These are phyloP conservation scores for Tricholoma furcatifolium DNA, from an alignment of 768 basidiomycete species.

Conservation along the genomic window DNA sequence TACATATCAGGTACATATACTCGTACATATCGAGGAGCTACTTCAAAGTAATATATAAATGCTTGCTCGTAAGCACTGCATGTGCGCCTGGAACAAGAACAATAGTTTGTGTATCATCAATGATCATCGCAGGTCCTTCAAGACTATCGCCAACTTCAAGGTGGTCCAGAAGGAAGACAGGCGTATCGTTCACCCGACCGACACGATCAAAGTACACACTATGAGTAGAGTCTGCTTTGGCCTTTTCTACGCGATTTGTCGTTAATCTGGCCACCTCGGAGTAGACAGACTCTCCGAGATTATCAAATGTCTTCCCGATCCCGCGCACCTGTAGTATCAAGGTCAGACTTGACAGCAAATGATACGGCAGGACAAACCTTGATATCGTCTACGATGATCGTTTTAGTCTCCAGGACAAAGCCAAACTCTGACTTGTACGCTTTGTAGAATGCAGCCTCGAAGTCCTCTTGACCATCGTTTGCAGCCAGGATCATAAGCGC, in stretches of 20 bases:
- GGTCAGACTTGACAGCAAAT: not conserved
- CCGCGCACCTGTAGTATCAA: constrained; percentile 64
- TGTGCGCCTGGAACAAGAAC: constrained; percentile 76
- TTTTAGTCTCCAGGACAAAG: constrained; percentile 83
- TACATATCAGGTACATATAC: too few relatives aligned
- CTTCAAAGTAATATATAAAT: constrained; percentile 56
- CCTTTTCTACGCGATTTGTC: constrained; percentile 36
- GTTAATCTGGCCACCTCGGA: constrained; percentile 62
- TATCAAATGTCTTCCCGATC: constrained; percentile 87
- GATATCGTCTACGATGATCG: constrained; percentile 87
- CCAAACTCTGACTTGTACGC: constrained; percentile 89
- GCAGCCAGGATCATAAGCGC: constrained; percentile 82
- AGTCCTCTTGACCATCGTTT: constrained; percentile 65
- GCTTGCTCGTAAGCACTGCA: constrained; percentile 66
- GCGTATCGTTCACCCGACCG: constrained; percentile 75
- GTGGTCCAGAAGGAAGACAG: constrained; percentile 70
- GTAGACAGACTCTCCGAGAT: constrained; percentile 77
- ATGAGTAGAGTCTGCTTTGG: constrained; percentile 49
- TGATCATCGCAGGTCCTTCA: constrained; percentile 88
- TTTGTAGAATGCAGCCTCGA: constrained; percentile 75
- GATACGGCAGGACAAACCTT: constrained; percentile 49
- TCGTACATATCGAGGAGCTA: too few relatives aligned
- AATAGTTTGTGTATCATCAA: constrained; percentile 95
- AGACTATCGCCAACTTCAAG: constrained; percentile 71
- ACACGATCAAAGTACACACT: constrained; percentile 83